Percentiles rank a stretch among this genome's conserved stretches.
phyloP scores from a whole-genome alignment of 2,329 filamentous ascomycete genomes.

The Penicillium hesseltinei region DNA sequence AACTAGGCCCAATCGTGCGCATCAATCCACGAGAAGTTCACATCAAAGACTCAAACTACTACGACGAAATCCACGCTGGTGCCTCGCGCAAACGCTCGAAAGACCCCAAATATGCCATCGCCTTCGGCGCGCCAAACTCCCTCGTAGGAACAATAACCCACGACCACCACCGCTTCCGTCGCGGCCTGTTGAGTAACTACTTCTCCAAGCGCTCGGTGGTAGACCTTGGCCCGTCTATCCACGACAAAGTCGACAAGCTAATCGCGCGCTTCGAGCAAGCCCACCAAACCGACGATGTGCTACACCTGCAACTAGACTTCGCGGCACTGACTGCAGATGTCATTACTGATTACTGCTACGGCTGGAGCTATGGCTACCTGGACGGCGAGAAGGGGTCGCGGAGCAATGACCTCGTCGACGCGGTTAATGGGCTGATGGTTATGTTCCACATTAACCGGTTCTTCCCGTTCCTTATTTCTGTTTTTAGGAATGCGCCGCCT shows the following conservation, averaged over 20 bases:
- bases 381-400: constrained; percentile 24
- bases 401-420: constrained; percentile 27
- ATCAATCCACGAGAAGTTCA: constrained; percentile 40
- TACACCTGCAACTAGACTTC: constrained; percentile 27
- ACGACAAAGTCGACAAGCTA: constrained; percentile 34
- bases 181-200: constrained; percentile 44
- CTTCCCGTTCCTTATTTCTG: constrained; percentile 30
- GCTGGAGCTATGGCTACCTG: constrained; percentile 32
- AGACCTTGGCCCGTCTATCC: constrained; percentile 40
- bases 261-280: constrained; percentile 26
- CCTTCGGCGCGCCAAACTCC: constrained; percentile 20
- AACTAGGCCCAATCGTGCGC: constrained; percentile 37
- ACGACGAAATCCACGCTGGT: constrained; percentile 34
- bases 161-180: constrained; percentile 44
- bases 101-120: constrained; percentile 17
- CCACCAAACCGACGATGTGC: constrained; percentile 11
- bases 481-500: constrained; percentile 27
- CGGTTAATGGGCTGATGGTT: constrained; percentile 25
- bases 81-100: constrained; percentile 20
- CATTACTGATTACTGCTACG: constrained; percentile 42
- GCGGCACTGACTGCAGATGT: constrained; percentile 37
- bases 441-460: constrained; percentile 27
- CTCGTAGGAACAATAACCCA: constrained; percentile 38
- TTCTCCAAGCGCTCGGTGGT: constrained; percentile 45
- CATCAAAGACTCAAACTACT: constrained; percentile 37